Evolutionary conservation across 257 asterid genomes (phyloP), one percentile per base, ranked within the genome.

Genomic region (Ilex aquifolium): DNA sequence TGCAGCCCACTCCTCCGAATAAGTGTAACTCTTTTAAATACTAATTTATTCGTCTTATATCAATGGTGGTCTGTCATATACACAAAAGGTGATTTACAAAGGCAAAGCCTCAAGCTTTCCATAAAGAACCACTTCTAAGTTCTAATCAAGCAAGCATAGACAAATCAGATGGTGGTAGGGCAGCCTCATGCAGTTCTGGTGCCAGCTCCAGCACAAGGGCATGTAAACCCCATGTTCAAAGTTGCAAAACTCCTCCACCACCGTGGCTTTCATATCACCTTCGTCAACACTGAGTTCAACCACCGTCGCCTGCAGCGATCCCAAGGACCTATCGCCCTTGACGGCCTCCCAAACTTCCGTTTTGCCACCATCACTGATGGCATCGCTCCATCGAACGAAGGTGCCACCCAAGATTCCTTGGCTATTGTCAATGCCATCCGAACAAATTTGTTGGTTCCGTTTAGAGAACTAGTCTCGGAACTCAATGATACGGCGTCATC

Each of bases 181-280:
- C 27, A 44, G 50, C 60, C 60, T 31, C 68, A 63, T 32, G 60
- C 56, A 29, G 50, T 63, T 2, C 32, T 42, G 2, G 59, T 52
- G 17, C 68, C 68, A 7, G 32, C 6, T 17, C 68, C 68, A 32
- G 59, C 68, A 32, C 61, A 63, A 36, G 68, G 68, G 21, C 68
- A 63, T 44, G 51, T 63, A 12, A 50, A 40, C 17, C 68, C 68
- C 36, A 63, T 63, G 68, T 59, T 63, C 2, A 39, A 52, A 63
- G 31, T 63, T 31, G 68, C 68, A 16, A 63, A 52, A 36, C 29
- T 63, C 27, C 3, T 63, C 51, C 60, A 52, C 49, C 29, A 53
- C 36, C 30, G 51, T 15, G 68, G 68, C 15, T 51, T 52, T 53
- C 57, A 52, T 32, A 21, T 21, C 27, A 21, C 27, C 27, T 21